Evolutionary conservation across 116 monocot genomes (phyloP).

Genomic region (Dioscorea cayenensis): DNA sequence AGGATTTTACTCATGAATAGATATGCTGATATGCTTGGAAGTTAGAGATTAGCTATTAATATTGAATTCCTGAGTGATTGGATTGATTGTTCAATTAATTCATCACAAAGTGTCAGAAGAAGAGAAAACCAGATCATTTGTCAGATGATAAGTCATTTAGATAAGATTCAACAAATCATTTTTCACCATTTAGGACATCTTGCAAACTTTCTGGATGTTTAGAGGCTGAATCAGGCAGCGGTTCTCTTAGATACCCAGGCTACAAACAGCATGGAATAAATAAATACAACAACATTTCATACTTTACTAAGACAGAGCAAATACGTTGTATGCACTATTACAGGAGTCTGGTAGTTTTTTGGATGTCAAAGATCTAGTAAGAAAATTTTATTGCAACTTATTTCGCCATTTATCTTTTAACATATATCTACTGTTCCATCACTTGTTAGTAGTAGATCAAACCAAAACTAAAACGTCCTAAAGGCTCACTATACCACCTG

Average conservation of each 20-base stretch:
- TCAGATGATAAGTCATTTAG: background rate
- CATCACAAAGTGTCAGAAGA: background rate
- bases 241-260: constrained; percentile 71
- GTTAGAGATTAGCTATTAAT: no score
- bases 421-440: no score
- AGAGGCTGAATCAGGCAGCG: constrained; percentile 81
- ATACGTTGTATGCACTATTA: background rate
- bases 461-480: no score
- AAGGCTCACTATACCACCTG: no score
- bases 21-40: no score
- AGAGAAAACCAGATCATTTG: background rate
- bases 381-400: background rate
- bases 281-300: background rate
- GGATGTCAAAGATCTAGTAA: no score
- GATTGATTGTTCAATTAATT: no score
- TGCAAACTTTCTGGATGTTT: constrained; percentile 58
- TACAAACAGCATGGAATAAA: constrained; percentile 16
- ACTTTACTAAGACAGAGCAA: background rate
- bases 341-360: no score
- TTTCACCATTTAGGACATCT: constrained; percentile 60
- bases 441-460: no score
- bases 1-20: no score
- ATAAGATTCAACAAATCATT: background rate
- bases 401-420: no score
- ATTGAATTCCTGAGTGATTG: no score